Evolutionary conservation across 2,329 filamentous ascomycete genomes (phyloP), one percentile per base, ranked within the genome.

Genomic region (Neoscytalidium dimidiatum): DNA sequence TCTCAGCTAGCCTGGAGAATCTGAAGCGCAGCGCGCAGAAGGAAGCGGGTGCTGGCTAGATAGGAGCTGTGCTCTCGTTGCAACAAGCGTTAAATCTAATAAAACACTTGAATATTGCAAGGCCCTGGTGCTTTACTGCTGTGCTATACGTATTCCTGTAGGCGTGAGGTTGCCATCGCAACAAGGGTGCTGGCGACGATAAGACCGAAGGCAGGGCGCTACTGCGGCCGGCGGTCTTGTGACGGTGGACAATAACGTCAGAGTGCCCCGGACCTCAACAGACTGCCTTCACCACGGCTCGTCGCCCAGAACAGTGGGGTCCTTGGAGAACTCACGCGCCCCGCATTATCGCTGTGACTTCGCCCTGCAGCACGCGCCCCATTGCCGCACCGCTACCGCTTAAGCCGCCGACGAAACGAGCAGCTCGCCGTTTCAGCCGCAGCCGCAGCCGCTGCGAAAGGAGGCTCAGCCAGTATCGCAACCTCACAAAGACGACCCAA

Each of bases 1-100:
- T 48, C 48, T 28, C 63, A 43, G 63, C 63, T 3, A 33, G 53
- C n/a, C 53, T 60, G 63, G 35, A 26, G 56, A 35, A 2, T 44
- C 63, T 31, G 31, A 33, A 19, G 46, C 63, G 33, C 35, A n/a
- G 46, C 13, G 33, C 31, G 63, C 46, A 13, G 44, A 13, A 43
- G 53, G 38, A 62, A 62, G 26, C 44, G 64, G 64, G 56, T 62
- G 58, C 64, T 62, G 64, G 64, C 29, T 48, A 43, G 48, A 49
- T 23, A 33, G 33, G 48, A 62, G 63, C 57, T 29, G 52, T 41
- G 29, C 51, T 64, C 52, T 41, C 38, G 17, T n/a, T 60, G 52
- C 48, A 64, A 46, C 56, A 46, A 60, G 56, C 52, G 53, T 38
- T 62, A 62, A 66, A 66, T 23, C n/a, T 66, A 66, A 66, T 66